Percentiles rank a stretch among this genome's conserved stretches.
Conservation (phyloP, 805 yeast genomes). For the Jamesozyma rosinii region DNA sequence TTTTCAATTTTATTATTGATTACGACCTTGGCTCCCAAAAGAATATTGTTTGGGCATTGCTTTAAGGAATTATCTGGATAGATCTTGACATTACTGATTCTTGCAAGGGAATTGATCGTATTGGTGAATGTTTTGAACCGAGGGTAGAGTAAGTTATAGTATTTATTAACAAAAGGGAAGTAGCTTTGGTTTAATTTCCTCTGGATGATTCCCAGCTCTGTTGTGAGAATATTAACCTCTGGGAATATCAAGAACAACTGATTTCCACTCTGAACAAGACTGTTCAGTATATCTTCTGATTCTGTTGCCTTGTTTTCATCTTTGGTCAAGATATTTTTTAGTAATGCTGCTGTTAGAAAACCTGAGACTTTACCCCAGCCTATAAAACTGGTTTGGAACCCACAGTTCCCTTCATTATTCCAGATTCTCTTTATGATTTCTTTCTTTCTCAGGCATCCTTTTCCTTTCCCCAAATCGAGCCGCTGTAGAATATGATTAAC, state of each 20-base stretch:
- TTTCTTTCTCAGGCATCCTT: not conserved
- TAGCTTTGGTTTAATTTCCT: conserved; percentile 44
- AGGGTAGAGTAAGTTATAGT: conserved; percentile 64
- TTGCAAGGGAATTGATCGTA: conserved; percentile 33
- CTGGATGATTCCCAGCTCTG: conserved; percentile 40
- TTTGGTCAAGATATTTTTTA: conserved; percentile 40
- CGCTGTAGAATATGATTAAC: conserved; percentile 31
- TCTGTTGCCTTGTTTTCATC: conserved; percentile 59
- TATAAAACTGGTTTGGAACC: conserved; percentile 48
- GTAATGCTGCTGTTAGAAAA: conserved; percentile 45
- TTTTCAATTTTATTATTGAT: not conserved
- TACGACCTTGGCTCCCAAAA: not conserved
- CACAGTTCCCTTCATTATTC: conserved; percentile 2
- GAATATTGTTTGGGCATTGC: not conserved
- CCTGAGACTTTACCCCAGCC: conserved; percentile 63
- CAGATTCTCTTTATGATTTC: not conserved
- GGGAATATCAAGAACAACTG: conserved; percentile 74
- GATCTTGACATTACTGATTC: conserved; percentile 24
- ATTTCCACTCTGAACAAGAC: conserved; percentile 26
- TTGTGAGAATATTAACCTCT: conserved; percentile 66
- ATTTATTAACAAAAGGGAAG: conserved; percentile 43
- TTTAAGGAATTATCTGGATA: conserved; percentile 1
- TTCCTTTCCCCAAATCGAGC: not conserved
- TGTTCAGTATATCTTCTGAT: conserved; percentile 23
- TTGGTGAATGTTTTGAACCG: conserved; percentile 54